Evolutionary conservation across 2,329 filamentous ascomycete species (phyloP).

Genomic region (Colletotrichum endophyticum): DNA sequence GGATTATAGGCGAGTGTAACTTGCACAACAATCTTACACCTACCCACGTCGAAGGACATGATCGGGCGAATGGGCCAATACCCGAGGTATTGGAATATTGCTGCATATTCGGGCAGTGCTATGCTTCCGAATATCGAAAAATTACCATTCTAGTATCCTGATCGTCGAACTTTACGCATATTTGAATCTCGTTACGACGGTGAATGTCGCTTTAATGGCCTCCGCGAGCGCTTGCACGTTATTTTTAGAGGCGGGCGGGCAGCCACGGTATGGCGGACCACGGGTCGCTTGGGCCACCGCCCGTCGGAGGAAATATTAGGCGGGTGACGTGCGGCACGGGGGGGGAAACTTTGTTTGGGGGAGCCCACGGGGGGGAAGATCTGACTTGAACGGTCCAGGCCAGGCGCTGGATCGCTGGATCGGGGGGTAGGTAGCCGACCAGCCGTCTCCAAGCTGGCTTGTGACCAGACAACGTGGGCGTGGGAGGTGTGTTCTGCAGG

Average conservation of each 20-base stretch:
- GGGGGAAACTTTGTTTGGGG: background rate
- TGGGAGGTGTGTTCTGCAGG: background rate
- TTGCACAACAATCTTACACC: background rate
- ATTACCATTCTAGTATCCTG: background rate
- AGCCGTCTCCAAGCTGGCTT: background rate
- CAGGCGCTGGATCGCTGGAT: background rate
- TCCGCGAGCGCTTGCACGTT: background rate
- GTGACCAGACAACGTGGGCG: background rate
- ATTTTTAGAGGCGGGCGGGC: slow-evolving; percentile 1
- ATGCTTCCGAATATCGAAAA: background rate
- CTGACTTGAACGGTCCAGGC: background rate
- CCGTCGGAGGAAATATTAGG: background rate
- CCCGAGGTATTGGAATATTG: background rate
- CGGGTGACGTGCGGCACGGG: background rate
- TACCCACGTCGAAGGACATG: background rate
- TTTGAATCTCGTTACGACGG: background rate
- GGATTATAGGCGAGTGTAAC: background rate
- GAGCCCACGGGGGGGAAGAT: background rate
- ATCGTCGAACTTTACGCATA: background rate
- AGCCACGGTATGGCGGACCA: background rate
- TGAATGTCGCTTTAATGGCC: background rate
- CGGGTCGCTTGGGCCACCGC: background rate
- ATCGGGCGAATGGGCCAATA: background rate
- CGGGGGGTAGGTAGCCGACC: background rate
- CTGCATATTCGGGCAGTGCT: background rate